Conservation (phyloP, 2,329 filamentous ascomycete genomes). For the Paecilomyces sp. region DNA sequence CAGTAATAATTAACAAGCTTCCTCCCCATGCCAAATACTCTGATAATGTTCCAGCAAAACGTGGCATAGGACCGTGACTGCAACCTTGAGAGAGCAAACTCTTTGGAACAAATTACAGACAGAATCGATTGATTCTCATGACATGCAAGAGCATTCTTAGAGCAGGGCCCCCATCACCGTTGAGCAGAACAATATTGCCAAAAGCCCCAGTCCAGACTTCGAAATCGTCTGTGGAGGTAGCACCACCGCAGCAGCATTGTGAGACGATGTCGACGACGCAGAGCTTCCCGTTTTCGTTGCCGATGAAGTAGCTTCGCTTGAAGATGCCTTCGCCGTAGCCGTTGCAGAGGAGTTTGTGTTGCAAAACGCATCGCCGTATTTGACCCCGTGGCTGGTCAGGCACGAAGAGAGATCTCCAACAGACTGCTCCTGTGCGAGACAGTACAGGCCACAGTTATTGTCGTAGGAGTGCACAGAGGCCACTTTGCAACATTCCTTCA, state of each 20-base stretch:
- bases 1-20: no score
- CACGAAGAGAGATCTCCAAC: conserved; percentile 31
- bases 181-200: conserved; percentile 24
- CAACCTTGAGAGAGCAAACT: not conserved
- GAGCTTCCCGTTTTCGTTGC: conserved; percentile 2
- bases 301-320: not conserved
- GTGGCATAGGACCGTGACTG: no score
- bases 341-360: conserved; percentile 29
- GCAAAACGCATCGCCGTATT: conserved; percentile 39
- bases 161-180: conserved; percentile 19
- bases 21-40: no score
- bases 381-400: conserved; percentile 33
- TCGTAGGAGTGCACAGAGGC: conserved; percentile 41
- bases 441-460: conserved; percentile 46
- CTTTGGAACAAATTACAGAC: not conserved
- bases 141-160: conserved; percentile 10
- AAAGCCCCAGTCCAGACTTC: conserved; percentile 21
- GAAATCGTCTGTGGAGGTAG: conserved; percentile 13
- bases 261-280: conserved; percentile 10
- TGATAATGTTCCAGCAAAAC: no score
- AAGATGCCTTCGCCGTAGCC: conserved; percentile 24
- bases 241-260: conserved; percentile 11
- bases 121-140: no score
- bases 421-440: conserved; percentile 36
- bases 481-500: conserved; percentile 40